phyloP scores from a whole-genome alignment of 352 stramenopile genomes.

The Phytopythium kandeliae region DNA sequence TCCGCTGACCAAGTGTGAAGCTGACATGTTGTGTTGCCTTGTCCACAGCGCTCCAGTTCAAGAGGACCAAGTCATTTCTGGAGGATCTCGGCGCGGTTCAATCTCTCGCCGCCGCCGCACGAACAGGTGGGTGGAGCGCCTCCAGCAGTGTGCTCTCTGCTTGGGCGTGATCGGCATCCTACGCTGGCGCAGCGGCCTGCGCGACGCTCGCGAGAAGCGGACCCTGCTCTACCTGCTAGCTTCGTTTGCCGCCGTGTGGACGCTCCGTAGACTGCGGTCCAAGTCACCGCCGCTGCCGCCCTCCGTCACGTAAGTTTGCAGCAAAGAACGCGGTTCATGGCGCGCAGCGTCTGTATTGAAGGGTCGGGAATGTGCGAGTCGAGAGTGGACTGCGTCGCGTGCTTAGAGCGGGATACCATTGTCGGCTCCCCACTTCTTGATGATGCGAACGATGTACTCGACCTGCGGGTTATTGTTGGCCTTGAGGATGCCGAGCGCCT shows the following conservation, averaged over 20 bases:
- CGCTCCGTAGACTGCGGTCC: slow-evolving; percentile 38
- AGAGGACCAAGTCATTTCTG: slow-evolving; percentile 29
- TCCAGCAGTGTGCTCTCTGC: slow-evolving; percentile 34
- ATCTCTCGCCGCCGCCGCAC: slow-evolving; percentile 13
- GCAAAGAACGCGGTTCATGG: too few relatives aligned
- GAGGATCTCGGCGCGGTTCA: slow-evolving; percentile 22
- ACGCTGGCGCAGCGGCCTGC: slow-evolving; percentile 41
- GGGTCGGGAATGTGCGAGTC: too few relatives aligned
- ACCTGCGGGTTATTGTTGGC: slow-evolving; percentile 94
- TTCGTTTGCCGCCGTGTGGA: slow-evolving; percentile 55
- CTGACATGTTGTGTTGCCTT: not conserved
- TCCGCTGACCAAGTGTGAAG: not conserved
- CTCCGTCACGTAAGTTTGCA: slow-evolving; percentile 3
- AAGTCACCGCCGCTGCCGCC: slow-evolving; percentile 24
- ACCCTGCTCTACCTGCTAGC: slow-evolving; percentile 57
- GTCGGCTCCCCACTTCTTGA: slow-evolving; percentile 94
- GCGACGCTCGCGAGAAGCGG: slow-evolving; percentile 44
- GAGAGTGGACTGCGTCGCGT: too few relatives aligned
- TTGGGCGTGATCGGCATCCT: slow-evolving; percentile 33
- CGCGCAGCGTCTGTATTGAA: too few relatives aligned
- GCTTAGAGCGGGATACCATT: slow-evolving; percentile 79
- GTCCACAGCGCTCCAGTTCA: slow-evolving; percentile 47
- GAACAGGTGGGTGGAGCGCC: slow-evolving; percentile 25
- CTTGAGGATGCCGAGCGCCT: slow-evolving; percentile 91
- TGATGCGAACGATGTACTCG: slow-evolving; percentile 95